These are phyloP conservation scores for Pyrenophora tritici-repentis DNA, from an alignment of 2,329 filamentous ascomycete genomes.

Conservation along the genomic window DNA sequence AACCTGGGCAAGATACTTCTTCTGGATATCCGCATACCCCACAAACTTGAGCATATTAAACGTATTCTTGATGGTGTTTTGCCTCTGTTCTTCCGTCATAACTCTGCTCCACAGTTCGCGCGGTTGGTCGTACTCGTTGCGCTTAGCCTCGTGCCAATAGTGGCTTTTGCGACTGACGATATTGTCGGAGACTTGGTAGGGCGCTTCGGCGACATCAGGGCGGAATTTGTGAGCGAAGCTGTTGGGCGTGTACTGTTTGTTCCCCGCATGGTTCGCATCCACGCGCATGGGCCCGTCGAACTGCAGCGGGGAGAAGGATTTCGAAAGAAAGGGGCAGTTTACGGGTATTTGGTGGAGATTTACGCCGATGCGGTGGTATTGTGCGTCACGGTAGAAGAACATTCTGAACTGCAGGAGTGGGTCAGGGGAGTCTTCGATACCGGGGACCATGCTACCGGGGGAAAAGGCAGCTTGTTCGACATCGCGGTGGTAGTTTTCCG, in stretches of 20 bases:
- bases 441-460: constrained; percentile 57
- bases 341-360: constrained; percentile 58
- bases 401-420: constrained; percentile 30
- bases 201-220: constrained; percentile 57
- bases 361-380: constrained; percentile 58
- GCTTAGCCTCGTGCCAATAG: constrained; percentile 60
- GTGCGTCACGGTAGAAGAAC: constrained; percentile 50
- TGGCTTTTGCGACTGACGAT: constrained; percentile 59
- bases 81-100: constrained; percentile 52
- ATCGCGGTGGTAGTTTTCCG: constrained; percentile 58
- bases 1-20: constrained; percentile 59
- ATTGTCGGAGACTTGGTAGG: constrained; percentile 57
- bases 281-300: constrained; percentile 57
- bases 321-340: constrained; percentile 55
- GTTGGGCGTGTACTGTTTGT: constrained; percentile 59
- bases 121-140: constrained; percentile 59
- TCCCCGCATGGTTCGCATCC: constrained; percentile 55
- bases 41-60: constrained; percentile 54
- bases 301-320: constrained; percentile 53
- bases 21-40: constrained; percentile 52
- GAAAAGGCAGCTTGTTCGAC: constrained; percentile 49
- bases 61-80: constrained; percentile 57
- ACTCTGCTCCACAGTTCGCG: constrained; percentile 56
- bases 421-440: constrained; percentile 51
- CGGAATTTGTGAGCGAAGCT: constrained; percentile 59